Percentiles rank a stretch among this genome's conserved stretches.
phyloP scores from a whole-genome alignment of 805 yeast species.

The Torulaspora quercuum region DNA sequence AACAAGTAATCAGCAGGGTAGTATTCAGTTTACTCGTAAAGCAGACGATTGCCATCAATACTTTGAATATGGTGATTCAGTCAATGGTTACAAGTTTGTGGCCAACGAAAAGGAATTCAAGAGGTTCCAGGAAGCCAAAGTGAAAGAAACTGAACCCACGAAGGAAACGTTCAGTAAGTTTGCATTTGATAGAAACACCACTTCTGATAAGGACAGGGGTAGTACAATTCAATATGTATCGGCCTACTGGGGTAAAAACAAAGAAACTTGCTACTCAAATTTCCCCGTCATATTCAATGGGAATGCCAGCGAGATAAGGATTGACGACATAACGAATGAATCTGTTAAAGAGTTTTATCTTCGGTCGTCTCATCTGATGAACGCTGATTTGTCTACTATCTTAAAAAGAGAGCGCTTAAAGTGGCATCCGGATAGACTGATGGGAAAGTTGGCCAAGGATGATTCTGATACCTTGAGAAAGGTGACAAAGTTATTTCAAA shows the following conservation, averaged over 20 bases:
- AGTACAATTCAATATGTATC: conserved; percentile 1
- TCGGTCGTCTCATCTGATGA: conserved; percentile 8
- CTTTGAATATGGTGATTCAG: conserved; percentile 21
- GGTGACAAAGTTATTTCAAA: conserved; percentile 44
- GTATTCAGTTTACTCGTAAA: no score
- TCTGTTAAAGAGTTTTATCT: conserved; percentile 16
- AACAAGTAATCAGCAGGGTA: no score
- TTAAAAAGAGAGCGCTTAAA: conserved; percentile 50
- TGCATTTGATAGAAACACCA: conserved; percentile 3
- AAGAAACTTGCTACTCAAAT: background rate
- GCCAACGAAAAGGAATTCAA: conserved; percentile 10
- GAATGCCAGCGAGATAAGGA: conserved; percentile 2
- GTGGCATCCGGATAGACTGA: conserved; percentile 66
- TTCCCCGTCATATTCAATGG: background rate
- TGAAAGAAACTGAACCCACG: background rate
- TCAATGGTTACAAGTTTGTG: conserved; percentile 22
- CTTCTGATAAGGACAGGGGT: background rate
- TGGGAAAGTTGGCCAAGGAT: conserved; percentile 6
- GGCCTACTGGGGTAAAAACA: conserved; percentile 2
- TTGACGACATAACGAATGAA: conserved; percentile 8
- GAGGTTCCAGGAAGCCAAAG: background rate
- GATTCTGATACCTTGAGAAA: conserved; percentile 19
- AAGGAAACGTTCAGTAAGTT: conserved; percentile 1
- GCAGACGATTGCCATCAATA: background rate
- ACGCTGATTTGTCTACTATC: conserved; percentile 12